Conservation (phyloP, 352 stramenopile species). For the Phytophthora tentaculata region DNA sequence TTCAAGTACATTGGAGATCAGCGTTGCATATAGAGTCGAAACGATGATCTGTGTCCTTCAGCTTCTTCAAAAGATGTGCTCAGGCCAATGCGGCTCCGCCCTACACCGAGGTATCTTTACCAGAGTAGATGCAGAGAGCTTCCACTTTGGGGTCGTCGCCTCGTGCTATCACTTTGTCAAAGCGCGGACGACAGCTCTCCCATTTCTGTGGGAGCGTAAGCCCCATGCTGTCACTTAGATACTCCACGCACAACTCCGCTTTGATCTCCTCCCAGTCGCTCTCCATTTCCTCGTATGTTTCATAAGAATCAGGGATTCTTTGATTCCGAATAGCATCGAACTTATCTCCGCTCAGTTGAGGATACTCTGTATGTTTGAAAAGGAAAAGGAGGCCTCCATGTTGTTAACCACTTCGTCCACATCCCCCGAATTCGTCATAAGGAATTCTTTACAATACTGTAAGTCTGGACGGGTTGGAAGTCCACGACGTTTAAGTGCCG, state of each 20-base stretch:
- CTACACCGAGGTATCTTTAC: too few species aligned
- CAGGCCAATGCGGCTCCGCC: too few species aligned
- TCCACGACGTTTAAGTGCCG: too few species aligned
- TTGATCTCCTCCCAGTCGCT: slow-evolving; percentile 7
- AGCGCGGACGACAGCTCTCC: slow-evolving; percentile 14
- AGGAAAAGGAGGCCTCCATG: background rate
- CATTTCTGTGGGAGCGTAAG: slow-evolving; percentile 23
- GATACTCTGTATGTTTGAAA: background rate
- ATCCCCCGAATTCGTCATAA: background rate
- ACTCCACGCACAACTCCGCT: slow-evolving; percentile 15
- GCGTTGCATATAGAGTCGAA: too few species aligned
- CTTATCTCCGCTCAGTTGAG: background rate
- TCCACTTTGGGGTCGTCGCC: background rate
- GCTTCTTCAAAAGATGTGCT: too few species aligned
- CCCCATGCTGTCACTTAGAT: slow-evolving; percentile 12
- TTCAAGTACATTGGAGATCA: too few species aligned
- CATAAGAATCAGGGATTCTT: background rate
- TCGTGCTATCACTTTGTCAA: slow-evolving; percentile 5
- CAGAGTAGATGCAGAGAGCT: background rate
- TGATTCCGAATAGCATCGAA: too few species aligned
- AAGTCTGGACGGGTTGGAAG: too few species aligned
- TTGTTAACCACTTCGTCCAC: background rate
- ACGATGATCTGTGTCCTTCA: too few species aligned
- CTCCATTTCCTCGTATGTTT: background rate
- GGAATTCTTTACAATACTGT: too few species aligned